Evolutionary conservation across 371 early-diverging fungal genomes (phyloP), one percentile per base, ranked within the genome.

Genomic region (Mortierella sp.): DNA sequence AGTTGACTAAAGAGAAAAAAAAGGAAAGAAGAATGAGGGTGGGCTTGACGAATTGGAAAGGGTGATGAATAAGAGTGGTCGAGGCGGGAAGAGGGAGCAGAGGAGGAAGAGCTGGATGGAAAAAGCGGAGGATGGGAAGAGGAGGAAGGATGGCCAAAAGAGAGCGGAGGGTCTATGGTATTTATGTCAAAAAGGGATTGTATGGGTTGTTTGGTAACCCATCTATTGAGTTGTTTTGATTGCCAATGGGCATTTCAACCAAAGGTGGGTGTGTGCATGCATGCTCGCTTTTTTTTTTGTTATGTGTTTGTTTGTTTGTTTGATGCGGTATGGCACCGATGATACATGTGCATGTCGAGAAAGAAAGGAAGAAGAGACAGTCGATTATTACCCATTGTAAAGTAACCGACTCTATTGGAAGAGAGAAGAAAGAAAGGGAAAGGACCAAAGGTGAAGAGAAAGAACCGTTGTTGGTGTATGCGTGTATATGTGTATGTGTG

Each of bases 41-140:
- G 71, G 66, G 68, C 75, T 37, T 22, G 75, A 44, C 52, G 44
- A 5, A 19, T n/a, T 53, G 19, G 16, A 10, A 16, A 72, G 1
- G 47, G 53, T 58, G 19, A 64, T 34, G 31, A 24, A 48, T 34
- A n/a, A 22, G 47, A 69, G 37, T 34, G 29, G 39, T 43, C 52
- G 40, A 26, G 4, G 13, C 24, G 29, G 24, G 50, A 66, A 70
- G 29, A 43, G 40, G 55, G 26, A 43, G 9, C 2, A 58, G 14
- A 39, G 47, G 61, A 41, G 58, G n/a, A 41, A 76, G 70, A 44
- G 31, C 41, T 13, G 58, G 37, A 58, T 50, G 74, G 39, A 47
- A 45, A 37, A n/a, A 31, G 41, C 11, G 37, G 39, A 45, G 24
- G 40, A 29, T 29, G 26, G 6, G 29, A 63, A 63, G 13, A 43